phyloP scores from a whole-genome alignment of 2,329 filamentous ascomycete species.

The Fusarium sarcochroum region DNA sequence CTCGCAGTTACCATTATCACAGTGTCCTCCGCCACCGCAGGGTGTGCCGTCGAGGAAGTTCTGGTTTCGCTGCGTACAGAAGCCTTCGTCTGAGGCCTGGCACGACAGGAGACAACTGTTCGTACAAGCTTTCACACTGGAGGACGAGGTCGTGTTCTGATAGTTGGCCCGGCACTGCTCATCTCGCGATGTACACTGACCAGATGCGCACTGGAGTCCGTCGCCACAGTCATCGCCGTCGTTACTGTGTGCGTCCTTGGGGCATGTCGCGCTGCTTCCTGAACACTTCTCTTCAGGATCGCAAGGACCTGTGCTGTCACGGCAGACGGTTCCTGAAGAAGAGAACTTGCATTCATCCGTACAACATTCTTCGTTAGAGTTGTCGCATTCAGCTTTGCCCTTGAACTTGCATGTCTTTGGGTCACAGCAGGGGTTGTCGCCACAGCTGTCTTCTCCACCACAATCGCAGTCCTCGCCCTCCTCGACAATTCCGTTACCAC shows the following conservation, averaged over 20 bases:
- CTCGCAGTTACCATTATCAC: constrained; percentile 82
- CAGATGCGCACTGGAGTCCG: constrained; percentile 84
- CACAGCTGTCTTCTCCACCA: constrained; percentile 81
- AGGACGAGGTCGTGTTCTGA: constrained; percentile 79
- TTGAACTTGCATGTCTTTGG: constrained; percentile 89
- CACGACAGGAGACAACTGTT: constrained; percentile 82
- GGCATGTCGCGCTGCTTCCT: constrained; percentile 80
- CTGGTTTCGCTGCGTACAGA: constrained; percentile 84
- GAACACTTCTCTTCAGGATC: constrained; percentile 89
- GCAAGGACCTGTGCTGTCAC: constrained; percentile 82
- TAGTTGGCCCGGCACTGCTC: constrained; percentile 89
- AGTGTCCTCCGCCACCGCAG: constrained; percentile 85
- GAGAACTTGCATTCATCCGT: constrained; percentile 76
- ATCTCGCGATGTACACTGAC: constrained; percentile 94
- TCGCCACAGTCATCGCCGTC: constrained; percentile 81
- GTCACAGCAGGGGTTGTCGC: constrained; percentile 85
- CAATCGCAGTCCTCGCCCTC: constrained; percentile 96
- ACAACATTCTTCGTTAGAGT: constrained; percentile 87
- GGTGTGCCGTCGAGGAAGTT: constrained; percentile 94
- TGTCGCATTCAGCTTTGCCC: constrained; percentile 81
- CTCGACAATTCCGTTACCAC: constrained; percentile 98
- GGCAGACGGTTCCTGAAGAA: constrained; percentile 79
- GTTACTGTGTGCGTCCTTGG: constrained; percentile 75
- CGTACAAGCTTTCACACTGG: constrained; percentile 82
- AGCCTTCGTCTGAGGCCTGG: constrained; percentile 76